These are phyloP conservation scores for Chaetomium cochliodes DNA, from an alignment of 495 filamentous ascomycete species.

Conservation along the genomic window DNA sequence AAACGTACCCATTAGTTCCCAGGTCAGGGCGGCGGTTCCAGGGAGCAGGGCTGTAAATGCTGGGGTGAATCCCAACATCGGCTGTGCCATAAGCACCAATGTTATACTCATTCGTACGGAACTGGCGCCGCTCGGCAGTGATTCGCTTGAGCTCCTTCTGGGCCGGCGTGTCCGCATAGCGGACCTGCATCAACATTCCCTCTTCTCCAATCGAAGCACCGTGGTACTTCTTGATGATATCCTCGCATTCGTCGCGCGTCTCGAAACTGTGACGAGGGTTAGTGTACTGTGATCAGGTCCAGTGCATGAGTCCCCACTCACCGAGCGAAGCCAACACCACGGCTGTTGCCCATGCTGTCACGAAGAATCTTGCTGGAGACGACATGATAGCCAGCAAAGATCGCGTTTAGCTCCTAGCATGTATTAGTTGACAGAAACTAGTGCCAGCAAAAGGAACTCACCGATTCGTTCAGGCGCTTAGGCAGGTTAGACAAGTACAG, in stretches of 20 bases:
- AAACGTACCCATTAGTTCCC: slow-evolving; percentile 30
- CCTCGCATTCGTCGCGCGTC: slow-evolving; percentile 79
- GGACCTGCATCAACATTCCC: slow-evolving; percentile 79
- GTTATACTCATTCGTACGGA: slow-evolving; percentile 94
- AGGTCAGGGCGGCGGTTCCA: slow-evolving; percentile 37
- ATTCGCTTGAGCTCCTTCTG: slow-evolving; percentile 95
- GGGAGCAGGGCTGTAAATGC: slow-evolving; percentile 40
- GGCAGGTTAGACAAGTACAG: slow-evolving; percentile 97
- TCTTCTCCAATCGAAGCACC: slow-evolving; percentile 67
- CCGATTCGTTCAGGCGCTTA: slow-evolving; percentile 81
- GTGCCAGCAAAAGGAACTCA: slow-evolving; percentile 46
- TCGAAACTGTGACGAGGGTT: slow-evolving; percentile 65
- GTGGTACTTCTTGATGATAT: slow-evolving; percentile 80
- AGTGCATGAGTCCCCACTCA: slow-evolving; percentile 44
- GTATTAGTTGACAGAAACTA: slow-evolving; percentile 12
- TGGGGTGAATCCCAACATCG: slow-evolving; percentile 51
- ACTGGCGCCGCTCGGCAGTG: slow-evolving; percentile 87
- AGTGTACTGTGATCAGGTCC: slow-evolving; percentile 18
- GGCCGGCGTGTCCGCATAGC: slow-evolving; percentile 92
- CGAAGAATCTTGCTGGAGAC: slow-evolving; percentile 91
- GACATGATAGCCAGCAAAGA: slow-evolving; percentile 80
- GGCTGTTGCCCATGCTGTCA: slow-evolving; percentile 83
- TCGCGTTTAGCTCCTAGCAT: slow-evolving; percentile 64
- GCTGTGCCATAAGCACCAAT: slow-evolving; percentile 57
- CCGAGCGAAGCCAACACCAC: slow-evolving; percentile 97